Percentiles rank a stretch among this genome's conserved stretches.
These are phyloP conservation scores for Epichloe brachyelytri DNA, from an alignment of 2,329 filamentous ascomycete species.

Conservation along the genomic window DNA sequence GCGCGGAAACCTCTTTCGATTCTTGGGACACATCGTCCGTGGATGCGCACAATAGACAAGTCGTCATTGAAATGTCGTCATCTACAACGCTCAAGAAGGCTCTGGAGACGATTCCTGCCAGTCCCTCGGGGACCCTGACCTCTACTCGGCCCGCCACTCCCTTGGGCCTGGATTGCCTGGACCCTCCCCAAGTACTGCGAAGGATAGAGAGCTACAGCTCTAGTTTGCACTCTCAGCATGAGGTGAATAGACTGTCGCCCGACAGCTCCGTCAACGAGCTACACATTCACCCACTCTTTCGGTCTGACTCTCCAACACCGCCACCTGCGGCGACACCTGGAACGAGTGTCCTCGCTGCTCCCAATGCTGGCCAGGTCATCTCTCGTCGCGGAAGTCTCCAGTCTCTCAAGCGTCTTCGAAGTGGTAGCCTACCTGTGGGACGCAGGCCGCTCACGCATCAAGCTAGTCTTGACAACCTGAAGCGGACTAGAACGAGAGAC, in stretches of 20 bases:
- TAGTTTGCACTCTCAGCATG: conserved; percentile 17
- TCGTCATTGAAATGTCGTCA: conserved; percentile 37
- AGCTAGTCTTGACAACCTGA: conserved; percentile 29
- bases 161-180: conserved; percentile 32
- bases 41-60: conserved; percentile 47
- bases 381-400: conserved; percentile 37
- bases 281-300: conserved; percentile 68
- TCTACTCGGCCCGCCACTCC: conserved; percentile 45
- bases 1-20: conserved; percentile 53
- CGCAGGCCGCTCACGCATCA: conserved; percentile 36
- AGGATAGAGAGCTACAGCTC: conserved; percentile 42
- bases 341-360: conserved; percentile 58
- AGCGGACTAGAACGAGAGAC: neutral
- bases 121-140: conserved; percentile 50
- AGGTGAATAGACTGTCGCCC: conserved; percentile 12
- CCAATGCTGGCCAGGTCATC: conserved; percentile 53
- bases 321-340: conserved; percentile 54
- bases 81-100: conserved; percentile 34
- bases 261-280: conserved; percentile 36
- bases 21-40: conserved; percentile 63
- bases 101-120: conserved; percentile 60
- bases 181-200: conserved; percentile 30
- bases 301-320: conserved; percentile 56
- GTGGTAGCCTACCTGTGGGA: conserved; percentile 36
- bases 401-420: conserved; percentile 40